Conservation (phyloP, 352 stramenopile species). For the Porosira glacialis region DNA sequence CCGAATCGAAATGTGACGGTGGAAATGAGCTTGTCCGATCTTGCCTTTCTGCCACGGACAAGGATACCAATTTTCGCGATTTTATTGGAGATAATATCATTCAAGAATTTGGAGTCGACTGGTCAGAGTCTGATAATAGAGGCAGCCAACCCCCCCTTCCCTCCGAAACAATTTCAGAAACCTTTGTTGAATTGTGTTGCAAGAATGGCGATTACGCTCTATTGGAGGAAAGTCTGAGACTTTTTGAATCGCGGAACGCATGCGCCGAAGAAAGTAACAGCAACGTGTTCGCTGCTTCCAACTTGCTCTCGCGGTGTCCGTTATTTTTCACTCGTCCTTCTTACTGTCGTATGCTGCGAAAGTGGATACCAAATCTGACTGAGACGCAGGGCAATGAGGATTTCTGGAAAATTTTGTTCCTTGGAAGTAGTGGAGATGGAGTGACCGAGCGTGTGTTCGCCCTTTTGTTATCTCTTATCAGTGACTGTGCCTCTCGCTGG, state of each 20-base stretch:
- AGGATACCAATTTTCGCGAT: too few relatives aligned
- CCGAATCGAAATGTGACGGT: too few relatives aligned
- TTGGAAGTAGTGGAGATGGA: constrained; percentile 18
- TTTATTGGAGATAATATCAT: too few relatives aligned
- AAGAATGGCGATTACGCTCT: constrained; percentile 14
- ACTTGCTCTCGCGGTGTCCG: constrained; percentile 15
- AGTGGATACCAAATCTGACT: constrained; percentile 63
- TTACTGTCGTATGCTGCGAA: constrained; percentile 47
- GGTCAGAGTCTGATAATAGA: too few relatives aligned
- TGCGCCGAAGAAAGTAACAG: constrained; percentile 7
- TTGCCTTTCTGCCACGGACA: too few relatives aligned
- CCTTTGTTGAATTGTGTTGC: constrained; percentile 26
- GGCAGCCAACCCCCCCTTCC: too few relatives aligned
- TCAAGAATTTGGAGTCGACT: too few relatives aligned
- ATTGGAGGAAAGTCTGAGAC: constrained; percentile 32
- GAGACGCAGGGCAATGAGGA: constrained; percentile 28
- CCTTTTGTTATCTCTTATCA: constrained; percentile 48
- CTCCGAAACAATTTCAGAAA: constrained; percentile 13
- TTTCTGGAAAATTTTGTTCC: constrained; percentile 56
- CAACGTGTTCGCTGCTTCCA: constrained; percentile 11
- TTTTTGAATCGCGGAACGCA: constrained; percentile 10
- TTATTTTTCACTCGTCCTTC: constrained; percentile 27
- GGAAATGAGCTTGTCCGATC: too few relatives aligned
- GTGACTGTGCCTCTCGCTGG: constrained; percentile 52
- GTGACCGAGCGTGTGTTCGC: constrained; percentile 19